phyloP scores from a whole-genome alignment of 768 basidiomycete genomes.

The Multifurca ochricompacta region DNA sequence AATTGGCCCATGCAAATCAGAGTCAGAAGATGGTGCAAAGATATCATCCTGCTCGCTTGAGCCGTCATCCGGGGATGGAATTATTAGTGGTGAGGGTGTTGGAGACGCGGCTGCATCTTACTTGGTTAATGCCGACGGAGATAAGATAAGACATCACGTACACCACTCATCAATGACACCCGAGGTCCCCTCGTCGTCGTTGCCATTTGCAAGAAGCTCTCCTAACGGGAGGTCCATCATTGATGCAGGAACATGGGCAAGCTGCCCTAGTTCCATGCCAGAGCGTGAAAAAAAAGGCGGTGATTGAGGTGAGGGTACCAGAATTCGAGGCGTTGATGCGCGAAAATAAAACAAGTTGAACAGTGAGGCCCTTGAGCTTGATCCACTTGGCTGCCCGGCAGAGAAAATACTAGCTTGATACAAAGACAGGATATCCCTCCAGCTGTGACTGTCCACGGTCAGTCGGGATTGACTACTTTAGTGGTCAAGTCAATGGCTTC shows the following conservation, averaged over 20 bases:
- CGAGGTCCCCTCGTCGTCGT: neutral
- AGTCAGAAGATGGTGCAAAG: slow-evolving; percentile 1
- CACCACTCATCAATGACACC: slow-evolving; percentile 5
- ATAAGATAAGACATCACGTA: neutral
- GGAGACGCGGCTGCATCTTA: neutral
- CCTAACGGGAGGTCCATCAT: slow-evolving; percentile 3
- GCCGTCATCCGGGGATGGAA: neutral
- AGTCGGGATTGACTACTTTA: neutral
- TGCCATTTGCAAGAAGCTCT: neutral
- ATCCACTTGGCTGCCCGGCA: neutral
- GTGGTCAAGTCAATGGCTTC: neutral
- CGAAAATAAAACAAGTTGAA: neutral
- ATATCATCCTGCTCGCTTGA: neutral
- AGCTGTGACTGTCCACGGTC: neutral
- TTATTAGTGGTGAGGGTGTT: neutral
- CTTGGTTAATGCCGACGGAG: neutral
- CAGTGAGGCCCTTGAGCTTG: neutral
- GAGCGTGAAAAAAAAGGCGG: slow-evolving; percentile 8
- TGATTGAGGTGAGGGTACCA: neutral
- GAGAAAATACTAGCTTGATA: slow-evolving; percentile 3
- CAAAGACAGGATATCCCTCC: neutral
- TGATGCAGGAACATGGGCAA: neutral
- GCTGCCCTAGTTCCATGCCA: neutral
- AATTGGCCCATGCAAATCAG: neutral
- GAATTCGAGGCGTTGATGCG: slow-evolving; percentile 3